Base-by-base conservation (phyloP, 1,139 yeast species). In the Diutina sp. region DNA sequence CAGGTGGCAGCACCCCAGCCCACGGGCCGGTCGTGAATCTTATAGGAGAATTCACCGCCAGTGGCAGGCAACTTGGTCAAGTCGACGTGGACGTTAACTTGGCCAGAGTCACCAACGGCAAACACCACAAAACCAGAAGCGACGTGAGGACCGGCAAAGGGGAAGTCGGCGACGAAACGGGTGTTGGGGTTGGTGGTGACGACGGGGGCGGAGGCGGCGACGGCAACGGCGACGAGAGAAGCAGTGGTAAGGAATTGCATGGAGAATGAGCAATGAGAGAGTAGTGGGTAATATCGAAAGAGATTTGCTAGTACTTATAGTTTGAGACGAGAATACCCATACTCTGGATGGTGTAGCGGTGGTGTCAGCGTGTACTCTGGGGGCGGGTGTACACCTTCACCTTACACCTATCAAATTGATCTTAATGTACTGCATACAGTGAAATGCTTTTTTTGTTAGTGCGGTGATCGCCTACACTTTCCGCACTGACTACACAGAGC, bases 1-100 rank as follows among this genome's bases (percentile, higher is more conserved):
- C 87, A 82, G 58, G 71, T 67, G 16, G 53, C 41, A 29, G 53
- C n/a, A 3, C 53, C 29, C 35, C 28, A 50, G 6, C 78, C 80
- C 57, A 79, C 76, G 2, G 79, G 71, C 5, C 66, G 63, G 21
- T 79, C 80, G 62, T 82, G 86, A 58, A 83, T 79, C 62, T 82
- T 86, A 64, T 82, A 83, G 21, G 70, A 65, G 65, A 81, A 82
- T n/a, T 84, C 79, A 2, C 84, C 85, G n/a, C 82, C 82, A 53
- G 67, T 66, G 50, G 69, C 65, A 25, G 86, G 86, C 61, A 82
- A 74, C 2, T 83, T 83, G 8, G 84, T 76, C 64, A 82, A 68
- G 63, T 82, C 85, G 58, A 82, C 80, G 62, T 80, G 83, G 55
- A 82, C 85, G 60, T 79, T 73, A n/a, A 82, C 81, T 6, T 71